Base-by-base conservation (phyloP, 164 flowering plant genomes). In the Aristolochia californica region DNA sequence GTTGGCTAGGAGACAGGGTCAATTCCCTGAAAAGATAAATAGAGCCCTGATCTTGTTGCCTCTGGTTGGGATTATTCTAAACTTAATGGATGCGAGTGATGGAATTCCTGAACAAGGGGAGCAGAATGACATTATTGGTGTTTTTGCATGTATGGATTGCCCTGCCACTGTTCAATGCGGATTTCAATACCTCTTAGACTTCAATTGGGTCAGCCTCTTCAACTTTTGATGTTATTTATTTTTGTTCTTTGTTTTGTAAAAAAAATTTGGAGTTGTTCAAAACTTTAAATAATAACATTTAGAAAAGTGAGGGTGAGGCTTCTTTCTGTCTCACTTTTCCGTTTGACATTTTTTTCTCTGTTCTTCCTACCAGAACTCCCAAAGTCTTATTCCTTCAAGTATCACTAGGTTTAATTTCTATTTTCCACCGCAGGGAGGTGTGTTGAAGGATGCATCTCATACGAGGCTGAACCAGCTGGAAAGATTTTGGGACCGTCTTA, bases 141-240 rank as follows among this genome's bases (percentile, higher is more conserved):
- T 88, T 17, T 84, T 91, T 72, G 83, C 96, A 21, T 84, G 88
- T 74, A 86, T 88, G 95, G 95, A 83, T 51, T 86, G 98, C 66
- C 74, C 83, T 28, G 74, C 74, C 48, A 78, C 91, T 21, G 74
- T 88, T 45, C 74, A 76, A 62, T 76, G 54, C 52, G 93, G 96
- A 49, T 77, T 91, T 64, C 91, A 82, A 63, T 81, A 75, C 62
- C 72, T 91, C 21, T 60, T 91, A 72, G 80, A 84, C 51, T 88
- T 74, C 71, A 80, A 86, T 61, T 85, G 96, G 97, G 97, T 90
- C 57, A 70, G 88, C 79, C 25, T 43, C 55, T 17, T 27, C n/a
- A 15, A 22, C 54, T 50, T 22, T 1, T 22, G n/a, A n/a, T n/a
- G n/a, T n/a, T n/a, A n/a, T n/a, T n/a, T n/a, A n/a, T n/a, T n/a